Evolutionary conservation across 192 early-diverging fungal genomes (phyloP).

Genomic region (Entomortierella parvispora): DNA sequence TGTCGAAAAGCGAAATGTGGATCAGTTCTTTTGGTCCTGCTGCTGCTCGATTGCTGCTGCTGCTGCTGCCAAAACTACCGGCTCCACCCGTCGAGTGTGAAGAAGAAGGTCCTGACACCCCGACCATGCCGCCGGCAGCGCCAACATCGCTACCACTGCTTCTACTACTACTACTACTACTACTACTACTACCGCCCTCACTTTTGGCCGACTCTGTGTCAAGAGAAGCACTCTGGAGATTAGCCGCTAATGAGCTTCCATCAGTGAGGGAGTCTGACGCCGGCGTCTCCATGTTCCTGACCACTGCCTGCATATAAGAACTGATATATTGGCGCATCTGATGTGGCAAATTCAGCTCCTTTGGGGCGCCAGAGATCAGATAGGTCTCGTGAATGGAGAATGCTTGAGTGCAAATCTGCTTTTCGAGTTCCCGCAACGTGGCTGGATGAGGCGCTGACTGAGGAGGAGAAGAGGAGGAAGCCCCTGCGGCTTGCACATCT

Average conservation of each 20-base stretch:
- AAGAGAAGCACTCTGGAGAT: too few species aligned
- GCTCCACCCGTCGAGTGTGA: not conserved
- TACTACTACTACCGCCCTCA: too few species aligned
- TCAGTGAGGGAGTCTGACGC: not conserved
- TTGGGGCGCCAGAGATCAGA: constrained; percentile 52
- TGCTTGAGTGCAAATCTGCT: constrained; percentile 57
- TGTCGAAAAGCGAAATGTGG: constrained; percentile 62
- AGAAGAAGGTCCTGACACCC: not conserved
- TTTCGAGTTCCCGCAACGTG: constrained; percentile 37
- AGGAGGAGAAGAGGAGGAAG: not conserved
- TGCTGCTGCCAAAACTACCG: not conserved
- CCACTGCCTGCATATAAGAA: constrained; percentile 56
- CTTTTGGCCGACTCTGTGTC: too few species aligned
- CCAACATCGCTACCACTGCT: too few species aligned
- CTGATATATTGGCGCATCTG: constrained; percentile 60
- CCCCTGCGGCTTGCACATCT: not conserved
- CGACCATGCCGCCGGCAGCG: too few species aligned
- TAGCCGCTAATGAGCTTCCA: too few species aligned
- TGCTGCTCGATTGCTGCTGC: not conserved
- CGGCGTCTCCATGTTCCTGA: constrained; percentile 49
- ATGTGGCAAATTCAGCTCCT: constrained; percentile 65
- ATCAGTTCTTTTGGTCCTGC: constrained; percentile 22
- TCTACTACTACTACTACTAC: too few species aligned
- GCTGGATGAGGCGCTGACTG: constrained; percentile 27
- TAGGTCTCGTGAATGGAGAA: constrained; percentile 64